Conservation (phyloP, 2,329 filamentous ascomycete species). For the Aspergillus fijiensis region DNA sequence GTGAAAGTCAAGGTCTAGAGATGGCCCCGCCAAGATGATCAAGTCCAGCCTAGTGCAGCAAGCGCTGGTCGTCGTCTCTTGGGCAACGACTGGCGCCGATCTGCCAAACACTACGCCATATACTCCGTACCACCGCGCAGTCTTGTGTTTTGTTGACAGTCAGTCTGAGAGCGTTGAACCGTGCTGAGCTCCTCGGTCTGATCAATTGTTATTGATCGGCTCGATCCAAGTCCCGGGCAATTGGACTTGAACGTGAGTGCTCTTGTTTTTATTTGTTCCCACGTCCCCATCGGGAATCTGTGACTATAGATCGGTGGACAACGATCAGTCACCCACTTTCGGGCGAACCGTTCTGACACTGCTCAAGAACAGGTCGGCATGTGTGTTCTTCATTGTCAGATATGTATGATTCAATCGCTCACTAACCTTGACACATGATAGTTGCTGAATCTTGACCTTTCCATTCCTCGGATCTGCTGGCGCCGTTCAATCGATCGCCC, state of each 20-base stretch:
- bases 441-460: background rate
- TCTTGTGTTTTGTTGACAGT: slow-evolving; percentile 13
- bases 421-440: background rate
- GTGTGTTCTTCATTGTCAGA: background rate
- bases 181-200: background rate
- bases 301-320: background rate
- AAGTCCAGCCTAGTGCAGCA: slow-evolving; percentile 13
- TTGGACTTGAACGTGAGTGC: background rate
- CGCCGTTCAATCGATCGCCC: slow-evolving; percentile 11
- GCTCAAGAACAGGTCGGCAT: background rate
- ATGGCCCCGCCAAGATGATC: slow-evolving; percentile 13
- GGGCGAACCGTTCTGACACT: background rate
- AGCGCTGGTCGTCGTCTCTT: slow-evolving; percentile 17
- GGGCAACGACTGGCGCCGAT: slow-evolving; percentile 19
- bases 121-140: slow-evolving; percentile 1
- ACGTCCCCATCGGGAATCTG: background rate
- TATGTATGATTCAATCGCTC: background rate
- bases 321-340: background rate
- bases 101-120: slow-evolving; percentile 10
- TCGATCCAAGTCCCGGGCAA: background rate
- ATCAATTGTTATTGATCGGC: background rate
- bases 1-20: background rate
- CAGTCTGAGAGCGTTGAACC: background rate
- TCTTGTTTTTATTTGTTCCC: background rate
- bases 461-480: slow-evolving; percentile 9